These are phyloP conservation scores for Sambucus nigra DNA, from an alignment of 129 eudicot species.

Conservation along the genomic window DNA sequence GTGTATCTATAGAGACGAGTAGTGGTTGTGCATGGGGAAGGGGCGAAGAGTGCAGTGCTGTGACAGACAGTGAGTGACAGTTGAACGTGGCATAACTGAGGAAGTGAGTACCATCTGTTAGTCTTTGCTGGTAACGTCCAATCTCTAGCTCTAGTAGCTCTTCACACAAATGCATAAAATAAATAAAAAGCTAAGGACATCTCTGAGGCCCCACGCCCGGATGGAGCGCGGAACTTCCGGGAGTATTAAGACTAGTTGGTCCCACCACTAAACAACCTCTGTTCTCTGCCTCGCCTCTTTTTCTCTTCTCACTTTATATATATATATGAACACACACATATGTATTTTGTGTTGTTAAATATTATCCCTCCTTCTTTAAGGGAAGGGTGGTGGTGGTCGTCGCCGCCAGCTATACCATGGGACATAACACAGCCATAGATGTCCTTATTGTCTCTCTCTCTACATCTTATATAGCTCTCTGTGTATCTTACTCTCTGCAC, in stretches of 20 bases:
- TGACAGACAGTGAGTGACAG: conserved; percentile 11
- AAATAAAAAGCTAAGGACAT: neutral
- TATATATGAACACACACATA: neutral
- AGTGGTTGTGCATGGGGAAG: conserved; percentile 3
- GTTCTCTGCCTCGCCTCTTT: neutral
- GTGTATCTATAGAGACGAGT: too few species aligned
- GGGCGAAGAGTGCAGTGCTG: neutral
- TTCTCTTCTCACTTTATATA: neutral
- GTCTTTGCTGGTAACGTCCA: conserved; percentile 23
- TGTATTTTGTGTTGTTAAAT: neutral
- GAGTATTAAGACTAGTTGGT: conserved; percentile 7
- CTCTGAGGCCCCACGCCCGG: neutral
- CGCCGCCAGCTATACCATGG: conserved; percentile 10
- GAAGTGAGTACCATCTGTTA: conserved; percentile 7
- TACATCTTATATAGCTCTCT: neutral
- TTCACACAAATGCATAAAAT: too few species aligned
- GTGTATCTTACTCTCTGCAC: conserved; percentile 12
- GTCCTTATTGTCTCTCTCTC: conserved; percentile 14
- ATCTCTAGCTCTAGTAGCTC: neutral
- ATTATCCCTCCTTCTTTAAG: neutral
- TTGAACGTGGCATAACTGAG: conserved; percentile 4
- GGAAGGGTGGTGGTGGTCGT: neutral
- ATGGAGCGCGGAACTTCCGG: conserved; percentile 33
- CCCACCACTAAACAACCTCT: neutral
- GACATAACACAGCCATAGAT: conserved; percentile 1